phyloP scores from a whole-genome alignment of 192 early-diverging fungal species.

The Coemansia aciculifera region DNA sequence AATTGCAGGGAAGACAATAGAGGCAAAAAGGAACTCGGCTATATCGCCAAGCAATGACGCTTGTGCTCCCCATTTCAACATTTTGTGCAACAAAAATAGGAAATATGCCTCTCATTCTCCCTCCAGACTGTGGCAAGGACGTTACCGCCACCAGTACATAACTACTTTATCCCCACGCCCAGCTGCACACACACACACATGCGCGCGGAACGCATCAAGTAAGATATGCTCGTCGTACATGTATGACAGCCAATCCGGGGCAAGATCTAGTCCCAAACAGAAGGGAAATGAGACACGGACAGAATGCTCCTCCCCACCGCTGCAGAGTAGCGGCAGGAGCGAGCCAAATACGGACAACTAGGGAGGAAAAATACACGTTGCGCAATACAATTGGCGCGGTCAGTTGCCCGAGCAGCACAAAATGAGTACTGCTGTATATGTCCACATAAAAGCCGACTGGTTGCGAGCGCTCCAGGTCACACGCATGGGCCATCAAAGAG shows the following conservation, averaged over 20 bases:
- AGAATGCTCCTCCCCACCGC: background rate
- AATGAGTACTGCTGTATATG: background rate
- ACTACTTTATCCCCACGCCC: background rate
- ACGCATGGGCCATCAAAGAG: background rate
- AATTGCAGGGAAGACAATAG: background rate
- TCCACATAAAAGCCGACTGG: constrained; percentile 3
- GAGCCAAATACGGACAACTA: constrained; percentile 4
- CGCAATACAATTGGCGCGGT: constrained; percentile 5
- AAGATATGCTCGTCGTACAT: background rate
- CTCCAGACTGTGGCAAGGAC: background rate
- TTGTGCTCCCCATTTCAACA: background rate
- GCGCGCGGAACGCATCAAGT: background rate
- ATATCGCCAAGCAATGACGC: background rate
- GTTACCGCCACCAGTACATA: background rate
- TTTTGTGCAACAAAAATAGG: background rate
- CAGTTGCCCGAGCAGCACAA: background rate
- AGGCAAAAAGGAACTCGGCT: constrained; percentile 1
- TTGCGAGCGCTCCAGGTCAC: background rate
- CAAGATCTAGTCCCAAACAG: background rate
- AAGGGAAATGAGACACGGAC: background rate
- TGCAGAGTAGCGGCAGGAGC: constrained; percentile 6
- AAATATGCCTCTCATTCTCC: background rate
- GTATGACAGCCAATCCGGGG: background rate
- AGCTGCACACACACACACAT: background rate
- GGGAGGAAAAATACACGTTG: constrained; percentile 12